These are phyloP conservation scores for Pyronema domesticum DNA, from an alignment of 495 filamentous ascomycete genomes.

Conservation along the genomic window DNA sequence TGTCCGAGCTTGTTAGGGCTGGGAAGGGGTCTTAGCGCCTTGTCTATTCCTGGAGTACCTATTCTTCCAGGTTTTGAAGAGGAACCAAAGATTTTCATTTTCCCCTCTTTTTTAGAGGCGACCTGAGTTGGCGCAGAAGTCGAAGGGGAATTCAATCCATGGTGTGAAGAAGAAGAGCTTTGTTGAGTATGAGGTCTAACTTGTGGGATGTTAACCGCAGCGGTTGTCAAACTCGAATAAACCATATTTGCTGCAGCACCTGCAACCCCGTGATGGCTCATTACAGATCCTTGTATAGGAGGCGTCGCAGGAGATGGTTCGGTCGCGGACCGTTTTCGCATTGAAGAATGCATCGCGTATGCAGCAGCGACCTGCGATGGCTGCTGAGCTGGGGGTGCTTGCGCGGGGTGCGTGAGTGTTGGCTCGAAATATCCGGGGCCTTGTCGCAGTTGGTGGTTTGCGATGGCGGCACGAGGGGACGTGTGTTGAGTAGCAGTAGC, in stretches of 20 bases:
- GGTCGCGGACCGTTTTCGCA: conserved; percentile 19
- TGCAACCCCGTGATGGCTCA: neutral
- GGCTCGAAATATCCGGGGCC: conserved; percentile 22
- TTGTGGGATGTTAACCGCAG: conserved; percentile 7
- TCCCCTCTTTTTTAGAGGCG: conserved; percentile 20
- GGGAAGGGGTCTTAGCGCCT: conserved; percentile 13
- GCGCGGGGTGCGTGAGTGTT: conserved; percentile 7
- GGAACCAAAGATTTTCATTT: conserved; percentile 20
- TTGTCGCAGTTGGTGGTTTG: conserved; percentile 6
- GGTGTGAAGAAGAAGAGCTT: conserved; percentile 9
- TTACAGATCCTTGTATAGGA: conserved; percentile 7
- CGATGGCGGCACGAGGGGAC: neutral
- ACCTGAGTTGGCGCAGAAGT: conserved; percentile 16
- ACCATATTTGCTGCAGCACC: conserved; percentile 7
- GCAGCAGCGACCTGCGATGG: conserved; percentile 25
- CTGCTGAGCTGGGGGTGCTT: neutral
- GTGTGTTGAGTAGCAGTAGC: neutral
- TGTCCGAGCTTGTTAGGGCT: conserved; percentile 14
- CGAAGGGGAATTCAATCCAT: conserved; percentile 19
- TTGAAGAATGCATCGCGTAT: conserved; percentile 21
- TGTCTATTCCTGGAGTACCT: conserved; percentile 20
- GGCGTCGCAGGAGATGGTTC: conserved; percentile 20
- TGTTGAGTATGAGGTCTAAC: conserved; percentile 2
- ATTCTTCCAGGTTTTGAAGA: conserved; percentile 20
- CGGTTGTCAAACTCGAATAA: conserved; percentile 5